These are phyloP conservation scores for Pezicula carpinea DNA, from an alignment of 2,329 filamentous ascomycete genomes.

Conservation along the genomic window DNA sequence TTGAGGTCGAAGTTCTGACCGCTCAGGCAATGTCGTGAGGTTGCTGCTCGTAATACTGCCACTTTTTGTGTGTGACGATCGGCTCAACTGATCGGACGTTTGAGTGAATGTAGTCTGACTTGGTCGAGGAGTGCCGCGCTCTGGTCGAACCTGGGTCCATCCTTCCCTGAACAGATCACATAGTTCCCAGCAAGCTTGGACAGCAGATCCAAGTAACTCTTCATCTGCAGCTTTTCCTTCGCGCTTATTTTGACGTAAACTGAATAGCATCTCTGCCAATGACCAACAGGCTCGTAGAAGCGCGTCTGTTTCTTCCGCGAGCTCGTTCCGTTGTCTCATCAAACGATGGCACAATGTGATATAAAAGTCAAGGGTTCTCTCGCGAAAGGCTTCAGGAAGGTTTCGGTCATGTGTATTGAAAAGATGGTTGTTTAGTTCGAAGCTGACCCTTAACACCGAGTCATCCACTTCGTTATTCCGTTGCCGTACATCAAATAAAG, in stretches of 20 bases:
- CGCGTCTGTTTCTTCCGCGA: conserved; percentile 78
- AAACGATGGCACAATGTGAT: conserved; percentile 87
- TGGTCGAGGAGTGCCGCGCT: conserved; percentile 78
- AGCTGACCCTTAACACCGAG: conserved; percentile 85
- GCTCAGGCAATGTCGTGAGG: conserved; percentile 43
- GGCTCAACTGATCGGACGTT: conserved; percentile 42
- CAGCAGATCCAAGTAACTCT: conserved; percentile 79
- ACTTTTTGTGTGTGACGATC: conserved; percentile 25
- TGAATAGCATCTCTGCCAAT: conserved; percentile 89
- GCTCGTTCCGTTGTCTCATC: conserved; percentile 86
- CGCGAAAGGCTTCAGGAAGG: conserved; percentile 80
- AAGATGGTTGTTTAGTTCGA: conserved; percentile 91
- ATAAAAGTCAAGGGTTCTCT: conserved; percentile 90
- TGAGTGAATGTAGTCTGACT: conserved; percentile 73
- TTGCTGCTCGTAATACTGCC: conserved; percentile 45
- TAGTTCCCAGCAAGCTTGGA: conserved; percentile 92
- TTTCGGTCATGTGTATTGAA: conserved; percentile 87
- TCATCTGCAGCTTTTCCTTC: conserved; percentile 72
- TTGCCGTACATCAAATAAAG: conserved; percentile 79
- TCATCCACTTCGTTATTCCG: conserved; percentile 75
- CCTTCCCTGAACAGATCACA: conserved; percentile 90
- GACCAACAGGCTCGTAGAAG: conserved; percentile 84
- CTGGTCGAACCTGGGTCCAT: conserved; percentile 84
- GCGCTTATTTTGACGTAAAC: conserved; percentile 73
- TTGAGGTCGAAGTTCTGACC: conserved; percentile 31